Conservation (phyloP, 2,329 filamentous ascomycete genomes). For the Falciphora oryzae region DNA sequence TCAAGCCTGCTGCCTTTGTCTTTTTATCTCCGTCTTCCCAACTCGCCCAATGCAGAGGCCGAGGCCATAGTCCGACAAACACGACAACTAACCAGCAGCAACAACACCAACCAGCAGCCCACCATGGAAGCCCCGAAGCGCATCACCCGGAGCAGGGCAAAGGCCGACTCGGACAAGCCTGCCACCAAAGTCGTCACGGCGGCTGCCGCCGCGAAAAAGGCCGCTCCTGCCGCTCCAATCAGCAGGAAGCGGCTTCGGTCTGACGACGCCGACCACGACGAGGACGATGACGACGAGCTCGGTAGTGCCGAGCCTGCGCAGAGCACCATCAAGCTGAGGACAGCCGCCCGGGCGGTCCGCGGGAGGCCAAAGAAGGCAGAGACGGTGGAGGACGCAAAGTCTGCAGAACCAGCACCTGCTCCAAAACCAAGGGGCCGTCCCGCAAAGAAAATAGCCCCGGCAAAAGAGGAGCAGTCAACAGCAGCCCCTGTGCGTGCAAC, state of each 20-base stretch:
- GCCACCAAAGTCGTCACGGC: slow-evolving; percentile 42
- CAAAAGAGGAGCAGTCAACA: slow-evolving; percentile 19
- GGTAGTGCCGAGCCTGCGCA: slow-evolving; percentile 16
- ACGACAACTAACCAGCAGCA: slow-evolving; percentile 1
- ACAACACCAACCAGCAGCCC: neutral
- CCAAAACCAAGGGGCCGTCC: slow-evolving; percentile 23
- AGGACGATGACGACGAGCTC: slow-evolving; percentile 29
- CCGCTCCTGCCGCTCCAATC: slow-evolving; percentile 21
- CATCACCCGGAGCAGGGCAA: slow-evolving; percentile 32
- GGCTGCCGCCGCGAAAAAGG: slow-evolving; percentile 33
- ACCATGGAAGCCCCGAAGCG: slow-evolving; percentile 19
- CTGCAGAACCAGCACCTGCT: slow-evolving; percentile 28
- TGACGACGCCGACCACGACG: slow-evolving; percentile 45
- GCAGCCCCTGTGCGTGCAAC: slow-evolving; percentile 20
- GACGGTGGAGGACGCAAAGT: slow-evolving; percentile 21
- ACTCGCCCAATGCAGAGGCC: neutral
- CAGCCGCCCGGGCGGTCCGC: slow-evolving; percentile 35
- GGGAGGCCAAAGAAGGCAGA: slow-evolving; percentile 40
- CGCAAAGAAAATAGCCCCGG: slow-evolving; percentile 24
- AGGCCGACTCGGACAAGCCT: slow-evolving; percentile 29
- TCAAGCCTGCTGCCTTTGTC: too few relatives aligned
- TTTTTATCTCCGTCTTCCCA: neutral
- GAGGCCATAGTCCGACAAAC: neutral
- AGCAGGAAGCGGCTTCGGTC: slow-evolving; percentile 43
- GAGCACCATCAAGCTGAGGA: slow-evolving; percentile 16